phyloP scores from a whole-genome alignment of 2,329 filamentous ascomycete genomes.

The Bertia moriformis region DNA sequence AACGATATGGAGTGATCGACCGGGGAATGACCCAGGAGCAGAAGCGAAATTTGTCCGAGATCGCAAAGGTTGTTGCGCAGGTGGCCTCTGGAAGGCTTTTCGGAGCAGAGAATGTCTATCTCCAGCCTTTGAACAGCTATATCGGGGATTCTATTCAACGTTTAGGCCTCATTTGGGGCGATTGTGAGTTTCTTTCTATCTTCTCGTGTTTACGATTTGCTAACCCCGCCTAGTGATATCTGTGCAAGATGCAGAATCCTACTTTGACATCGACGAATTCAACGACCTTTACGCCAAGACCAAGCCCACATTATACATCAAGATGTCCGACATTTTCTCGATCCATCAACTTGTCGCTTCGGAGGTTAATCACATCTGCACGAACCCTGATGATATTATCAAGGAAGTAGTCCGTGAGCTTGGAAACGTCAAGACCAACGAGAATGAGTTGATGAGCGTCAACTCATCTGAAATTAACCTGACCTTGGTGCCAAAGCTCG shows the following conservation, averaged over 20 bases:
- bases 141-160: slow-evolving; percentile 72
- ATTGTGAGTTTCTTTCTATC: slow-evolving; percentile 13
- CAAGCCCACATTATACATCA: slow-evolving; percentile 97
- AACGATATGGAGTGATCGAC: slow-evolving; percentile 86
- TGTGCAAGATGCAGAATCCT: slow-evolving; percentile 72
- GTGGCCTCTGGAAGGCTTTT: slow-evolving; percentile 80
- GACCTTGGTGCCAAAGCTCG: slow-evolving; percentile 77
- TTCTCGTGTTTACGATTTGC: neutral
- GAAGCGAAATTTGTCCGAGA: slow-evolving; percentile 80
- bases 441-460: slow-evolving; percentile 78
- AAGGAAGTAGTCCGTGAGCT: slow-evolving; percentile 86
- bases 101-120: slow-evolving; percentile 84
- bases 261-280: slow-evolving; percentile 97
- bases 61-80: slow-evolving; percentile 82
- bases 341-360: slow-evolving; percentile 78
- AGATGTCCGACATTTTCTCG: slow-evolving; percentile 92
- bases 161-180: slow-evolving; percentile 59
- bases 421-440: slow-evolving; percentile 90
- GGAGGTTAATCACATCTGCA: slow-evolving; percentile 66
- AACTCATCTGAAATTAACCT: slow-evolving; percentile 81
- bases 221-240: slow-evolving; percentile 40
- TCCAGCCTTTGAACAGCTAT: slow-evolving; percentile 88
- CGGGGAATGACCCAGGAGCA: slow-evolving; percentile 78
- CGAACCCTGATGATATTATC: slow-evolving; percentile 69
- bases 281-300: slow-evolving; percentile 94